Evolutionary conservation across 495 filamentous ascomycete genomes (phyloP).

Genomic region (Lasiosphaeriaceae sp.): DNA sequence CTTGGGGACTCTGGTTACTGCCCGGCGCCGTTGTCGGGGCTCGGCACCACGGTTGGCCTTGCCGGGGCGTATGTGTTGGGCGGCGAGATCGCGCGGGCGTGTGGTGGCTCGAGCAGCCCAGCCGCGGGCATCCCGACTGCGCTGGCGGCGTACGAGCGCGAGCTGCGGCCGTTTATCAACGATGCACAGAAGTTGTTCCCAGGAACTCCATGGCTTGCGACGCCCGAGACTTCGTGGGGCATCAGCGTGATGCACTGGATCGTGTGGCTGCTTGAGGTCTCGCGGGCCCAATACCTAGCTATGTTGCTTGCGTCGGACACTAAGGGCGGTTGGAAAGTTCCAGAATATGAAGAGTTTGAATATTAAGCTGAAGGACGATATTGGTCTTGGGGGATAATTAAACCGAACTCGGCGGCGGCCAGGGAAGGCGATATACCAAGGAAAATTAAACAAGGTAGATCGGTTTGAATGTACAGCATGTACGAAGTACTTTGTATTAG

Average conservation of each 20-base stretch:
- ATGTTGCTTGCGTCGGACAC: background rate
- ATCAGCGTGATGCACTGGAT: slow-evolving; percentile 11
- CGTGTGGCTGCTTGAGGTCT: background rate
- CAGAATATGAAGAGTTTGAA: slow-evolving; percentile 18
- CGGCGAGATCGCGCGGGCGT: slow-evolving; percentile 44
- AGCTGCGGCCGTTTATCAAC: slow-evolving; percentile 15
- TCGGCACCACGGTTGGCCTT: slow-evolving; percentile 44
- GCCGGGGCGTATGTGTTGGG: slow-evolving; percentile 51
- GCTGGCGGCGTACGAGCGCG: slow-evolving; percentile 17
- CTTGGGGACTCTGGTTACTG: slow-evolving; percentile 57
- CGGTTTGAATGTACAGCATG: too few relatives aligned
- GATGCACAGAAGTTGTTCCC: slow-evolving; percentile 5
- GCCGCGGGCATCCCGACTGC: slow-evolving; percentile 11
- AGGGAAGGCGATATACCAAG: too few relatives aligned
- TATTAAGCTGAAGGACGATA: too few relatives aligned
- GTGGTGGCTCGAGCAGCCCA: background rate
- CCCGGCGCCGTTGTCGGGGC: slow-evolving; percentile 38
- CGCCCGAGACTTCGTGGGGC: slow-evolving; percentile 8
- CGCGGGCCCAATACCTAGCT: slow-evolving; percentile 11
- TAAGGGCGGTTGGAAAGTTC: slow-evolving; percentile 13
- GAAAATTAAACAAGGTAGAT: too few relatives aligned
- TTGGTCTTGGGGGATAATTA: too few relatives aligned
- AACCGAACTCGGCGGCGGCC: too few relatives aligned
- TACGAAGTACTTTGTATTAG: too few relatives aligned
- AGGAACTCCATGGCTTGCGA: background rate